Evolutionary conservation across 1,284 basidiomycete species (phyloP), one percentile per base, ranked within the genome.

Genomic region (Macrocybe sp.): DNA sequence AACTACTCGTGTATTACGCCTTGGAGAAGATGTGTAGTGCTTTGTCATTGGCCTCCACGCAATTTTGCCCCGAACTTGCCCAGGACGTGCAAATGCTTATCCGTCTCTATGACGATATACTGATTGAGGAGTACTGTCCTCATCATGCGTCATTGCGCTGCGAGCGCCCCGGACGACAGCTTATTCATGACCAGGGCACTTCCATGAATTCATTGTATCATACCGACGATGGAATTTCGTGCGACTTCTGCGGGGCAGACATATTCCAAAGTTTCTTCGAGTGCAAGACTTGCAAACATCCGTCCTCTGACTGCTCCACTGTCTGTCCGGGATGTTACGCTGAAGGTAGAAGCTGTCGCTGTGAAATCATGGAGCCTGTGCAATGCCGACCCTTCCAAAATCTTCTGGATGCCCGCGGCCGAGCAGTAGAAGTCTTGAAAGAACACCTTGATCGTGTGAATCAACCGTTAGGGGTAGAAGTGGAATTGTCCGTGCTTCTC

Each of bases 231-330:
- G 46, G 41, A 1, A 58, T 58, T 12, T 55, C 56, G 39, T 90
- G 88, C 58, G 86, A 90, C 60, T 89, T 85, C 60, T 90, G 87
- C 55, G 81, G 79, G 9, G 76, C 75, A 2, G 87, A 90, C 56
- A 78, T 90, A 48, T 90, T 89, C 55, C 81, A 87, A 55, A 82
- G 83, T 51, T 89, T 82, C 59, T 85, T 90, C 53, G 81, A 85
- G 58, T 90, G 87, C 57, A 55, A 59, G 5, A 47, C 55, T 0
- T 84, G 83, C 31, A 16, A 43, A 40, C 43, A 43, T 32, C 46
- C 28, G 22, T 34, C 60, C 34, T 74, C 69, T 2, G 70, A 72
- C 52, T 75, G 74, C n/a, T 64, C 79, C 48, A 59, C 74, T 28
- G 61, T 87, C 4, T 90, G 88, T 59, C 66, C 84, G 0, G 69